phyloP scores from a whole-genome alignment of 1,284 basidiomycete species.

The Cryptococcus sp. region DNA sequence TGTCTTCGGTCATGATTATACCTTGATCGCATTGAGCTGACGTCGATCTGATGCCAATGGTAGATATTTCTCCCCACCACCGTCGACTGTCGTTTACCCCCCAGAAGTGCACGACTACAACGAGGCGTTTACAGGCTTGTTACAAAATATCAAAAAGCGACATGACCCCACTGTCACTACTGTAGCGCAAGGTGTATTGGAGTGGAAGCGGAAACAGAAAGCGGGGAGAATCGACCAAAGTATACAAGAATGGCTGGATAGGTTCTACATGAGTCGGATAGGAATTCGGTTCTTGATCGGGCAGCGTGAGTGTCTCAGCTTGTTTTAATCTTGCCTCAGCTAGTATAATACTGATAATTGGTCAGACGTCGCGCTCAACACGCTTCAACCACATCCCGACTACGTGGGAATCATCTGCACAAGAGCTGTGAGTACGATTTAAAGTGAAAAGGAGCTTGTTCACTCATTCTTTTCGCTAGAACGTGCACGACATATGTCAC shows the following conservation, averaged over 20 bases:
- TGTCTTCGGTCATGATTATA: conserved; percentile 8
- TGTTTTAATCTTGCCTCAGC: conserved; percentile 8
- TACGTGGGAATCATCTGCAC: conserved; percentile 99
- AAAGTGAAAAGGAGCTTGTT: neutral
- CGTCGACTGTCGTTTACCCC: conserved; percentile 71
- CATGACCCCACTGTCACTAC: conserved; percentile 99
- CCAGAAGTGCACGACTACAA: conserved; percentile 95
- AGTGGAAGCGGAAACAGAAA: conserved; percentile 61
- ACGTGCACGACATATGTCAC: conserved; percentile 92
- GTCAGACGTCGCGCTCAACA: conserved; percentile 86
- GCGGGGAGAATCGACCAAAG: conserved; percentile 65
- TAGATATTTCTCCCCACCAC: conserved; percentile 82
- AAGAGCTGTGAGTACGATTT: conserved; percentile 65
- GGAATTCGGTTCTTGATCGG: conserved; percentile 95
- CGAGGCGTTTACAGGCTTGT: conserved; percentile 79
- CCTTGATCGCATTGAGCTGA: neutral
- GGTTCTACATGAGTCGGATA: conserved; percentile 97
- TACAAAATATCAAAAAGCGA: conserved; percentile 88
- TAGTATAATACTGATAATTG: conserved; percentile 14
- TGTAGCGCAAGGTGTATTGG: conserved; percentile 79
- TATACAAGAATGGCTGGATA: conserved; percentile 93
- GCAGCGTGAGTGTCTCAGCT: conserved; percentile 53
- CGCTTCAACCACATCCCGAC: conserved; percentile 79
- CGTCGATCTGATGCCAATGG: neutral
- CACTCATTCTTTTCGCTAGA: conserved; percentile 56